phyloP scores from a whole-genome alignment of 345 rosid species.

The Heritiera littoralis region DNA sequence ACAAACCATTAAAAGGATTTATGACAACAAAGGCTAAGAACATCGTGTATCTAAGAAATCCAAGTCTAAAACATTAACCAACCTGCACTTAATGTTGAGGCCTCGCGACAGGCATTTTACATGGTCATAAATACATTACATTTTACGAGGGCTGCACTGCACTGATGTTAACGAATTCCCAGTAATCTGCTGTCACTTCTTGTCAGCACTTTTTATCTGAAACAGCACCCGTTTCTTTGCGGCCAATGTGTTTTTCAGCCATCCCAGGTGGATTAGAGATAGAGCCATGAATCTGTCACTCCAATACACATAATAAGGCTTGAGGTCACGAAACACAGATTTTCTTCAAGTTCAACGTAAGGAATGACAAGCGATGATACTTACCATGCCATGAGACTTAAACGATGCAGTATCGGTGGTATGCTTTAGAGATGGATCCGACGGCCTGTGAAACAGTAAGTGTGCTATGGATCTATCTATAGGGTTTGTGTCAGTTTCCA shows the following conservation, averaged over 20 bases:
- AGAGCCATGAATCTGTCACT: slow-evolving; percentile 56
- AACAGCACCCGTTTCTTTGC: slow-evolving; percentile 30
- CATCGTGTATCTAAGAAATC: not conserved
- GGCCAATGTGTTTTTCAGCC: slow-evolving; percentile 38
- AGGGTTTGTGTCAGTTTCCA: slow-evolving; percentile 90
- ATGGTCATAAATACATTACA: slow-evolving; percentile 14
- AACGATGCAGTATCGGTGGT: slow-evolving; percentile 37
- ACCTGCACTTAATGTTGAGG: slow-evolving; percentile 5
- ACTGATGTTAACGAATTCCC: slow-evolving; percentile 2
- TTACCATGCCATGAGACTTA: slow-evolving; percentile 57
- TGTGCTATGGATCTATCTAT: slow-evolving; percentile 95
- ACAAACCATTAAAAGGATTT: slow-evolving; percentile 5
- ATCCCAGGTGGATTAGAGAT: slow-evolving; percentile 39
- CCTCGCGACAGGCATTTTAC: not conserved
- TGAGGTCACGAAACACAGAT: not conserved
- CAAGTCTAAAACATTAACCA: not conserved
- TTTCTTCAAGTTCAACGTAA: slow-evolving; percentile 10
- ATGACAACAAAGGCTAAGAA: not conserved
- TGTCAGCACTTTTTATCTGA: not conserved
- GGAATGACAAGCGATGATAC: not conserved
- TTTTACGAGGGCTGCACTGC: slow-evolving; percentile 1
- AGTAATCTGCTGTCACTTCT: not conserved
- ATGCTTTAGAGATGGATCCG: slow-evolving; percentile 52
- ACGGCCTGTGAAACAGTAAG: slow-evolving; percentile 82
- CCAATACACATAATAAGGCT: not conserved